phyloP scores from a whole-genome alignment of 345 rosid genomes.

The Dimocarpus longan region DNA sequence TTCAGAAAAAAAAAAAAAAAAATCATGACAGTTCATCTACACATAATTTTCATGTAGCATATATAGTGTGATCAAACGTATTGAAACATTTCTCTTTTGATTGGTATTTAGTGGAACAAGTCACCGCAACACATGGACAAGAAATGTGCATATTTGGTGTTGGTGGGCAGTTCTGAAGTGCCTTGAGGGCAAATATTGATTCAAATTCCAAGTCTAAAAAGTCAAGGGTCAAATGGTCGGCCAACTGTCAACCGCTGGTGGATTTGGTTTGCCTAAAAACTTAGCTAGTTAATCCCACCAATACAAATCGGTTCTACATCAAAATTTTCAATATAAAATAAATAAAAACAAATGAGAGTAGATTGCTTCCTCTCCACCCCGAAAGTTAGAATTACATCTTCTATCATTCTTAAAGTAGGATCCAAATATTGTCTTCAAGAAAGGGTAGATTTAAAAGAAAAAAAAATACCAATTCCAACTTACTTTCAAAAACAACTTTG shows the following conservation, averaged over 20 bases:
- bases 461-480: no score
- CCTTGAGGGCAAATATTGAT: constrained; percentile 11
- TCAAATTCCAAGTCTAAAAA: background rate
- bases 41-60: no score
- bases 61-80: no score
- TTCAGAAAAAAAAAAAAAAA: no score
- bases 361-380: background rate
- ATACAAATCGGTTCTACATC: background rate
- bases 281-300: constrained; percentile 4
- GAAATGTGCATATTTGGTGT: background rate
- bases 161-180: background rate
- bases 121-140: background rate
- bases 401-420: background rate
- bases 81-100: no score
- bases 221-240: constrained; percentile 7
- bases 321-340: background rate
- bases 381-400: background rate
- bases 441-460: no score
- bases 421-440: no score
- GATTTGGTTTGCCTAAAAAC: constrained; percentile 1
- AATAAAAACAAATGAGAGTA: background rate
- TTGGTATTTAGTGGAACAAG: background rate
- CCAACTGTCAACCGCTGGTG: constrained; percentile 12
- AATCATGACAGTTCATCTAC: no score
- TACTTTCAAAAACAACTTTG: no score